Evolutionary conservation across 208 protist genomes (phyloP), one percentile per base, ranked within the genome.

Genomic region (Trypanosomatidae sp.): DNA sequence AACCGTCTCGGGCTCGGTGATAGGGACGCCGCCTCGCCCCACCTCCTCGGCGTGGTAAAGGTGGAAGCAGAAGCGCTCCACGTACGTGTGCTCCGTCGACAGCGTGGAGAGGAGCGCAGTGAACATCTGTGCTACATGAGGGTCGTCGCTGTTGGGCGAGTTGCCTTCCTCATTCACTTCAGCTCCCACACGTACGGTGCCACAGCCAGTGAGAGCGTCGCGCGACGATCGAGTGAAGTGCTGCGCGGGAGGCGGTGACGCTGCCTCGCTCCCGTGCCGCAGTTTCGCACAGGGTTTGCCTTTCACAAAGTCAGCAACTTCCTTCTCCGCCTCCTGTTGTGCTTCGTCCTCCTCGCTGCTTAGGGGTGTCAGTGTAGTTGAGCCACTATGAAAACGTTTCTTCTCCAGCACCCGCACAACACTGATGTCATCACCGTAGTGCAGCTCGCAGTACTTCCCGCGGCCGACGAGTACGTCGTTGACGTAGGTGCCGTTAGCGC

Each of bases 401-500:
- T 81, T 80, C 52, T 83, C 71, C 6, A 80, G 70, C 47, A 91
- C 60, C 0, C 76, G 73, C 58, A 92, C 90, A 52, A 92, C 73
- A 58, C 71, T 82, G 67, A 95, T 91, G 55, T 88, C 77, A 66
- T 91, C 85, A 36, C 84, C 85, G n/a, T 75, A 87, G 59, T 81
- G 77, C 49, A 95, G 70, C 69, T 90, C 80, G 12, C 65, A 69
- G 33, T 74, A 68, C 49, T 69, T 52, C 33, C 88, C 84, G 28
- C 71, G 80, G 10, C 88, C 86, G 7, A 95, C 80, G 17, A 78
- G 70, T 19, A 79, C 74, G 66, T 89, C 86, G 77, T 95, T 95
- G 43, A 95, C 84, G 74, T 86, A 95, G 43, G 90, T 95, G 6
- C 87, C 90, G 60, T 95, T 95, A 15, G 79, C 80, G 74, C 90